phyloP scores from a whole-genome alignment of 129 eudicot species.

The Artemisia tridentata region DNA sequence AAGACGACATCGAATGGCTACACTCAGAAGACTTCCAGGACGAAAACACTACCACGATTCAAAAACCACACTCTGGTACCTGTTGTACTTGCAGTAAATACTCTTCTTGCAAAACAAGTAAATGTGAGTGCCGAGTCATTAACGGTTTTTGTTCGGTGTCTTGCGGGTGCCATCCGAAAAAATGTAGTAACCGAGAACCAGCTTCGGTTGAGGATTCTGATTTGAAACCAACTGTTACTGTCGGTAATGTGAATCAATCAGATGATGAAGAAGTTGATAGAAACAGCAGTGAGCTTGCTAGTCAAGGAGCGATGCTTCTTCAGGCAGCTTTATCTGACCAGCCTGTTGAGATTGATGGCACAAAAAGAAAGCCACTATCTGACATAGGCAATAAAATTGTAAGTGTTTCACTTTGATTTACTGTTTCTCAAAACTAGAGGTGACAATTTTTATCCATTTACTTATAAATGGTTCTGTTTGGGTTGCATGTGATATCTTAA shows the following conservation, averaged over 20 bases:
- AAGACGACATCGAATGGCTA: conserved; percentile 45
- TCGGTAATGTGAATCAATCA: conserved; percentile 12
- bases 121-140: conserved; percentile 74
- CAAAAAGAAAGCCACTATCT: conserved; percentile 68
- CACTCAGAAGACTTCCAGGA: conserved; percentile 38
- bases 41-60: conserved; percentile 11
- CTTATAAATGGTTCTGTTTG: too few relatives aligned
- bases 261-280: conserved; percentile 34
- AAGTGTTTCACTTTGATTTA: conserved; percentile 11
- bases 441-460: not conserved
- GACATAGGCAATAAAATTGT: conserved; percentile 86
- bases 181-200: conserved; percentile 63
- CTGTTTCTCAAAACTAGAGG: not conserved
- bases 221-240: conserved; percentile 26
- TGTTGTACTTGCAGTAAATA: conserved; percentile 74
- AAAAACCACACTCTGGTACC: conserved; percentile 24
- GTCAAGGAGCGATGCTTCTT: conserved; percentile 78
- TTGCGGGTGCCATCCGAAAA: conserved; percentile 59
- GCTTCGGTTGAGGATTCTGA: conserved; percentile 18
- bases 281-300: conserved; percentile 47
- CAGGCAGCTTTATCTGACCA: conserved; percentile 61
- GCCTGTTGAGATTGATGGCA: conserved; percentile 35
- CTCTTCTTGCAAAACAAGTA: conserved; percentile 77
- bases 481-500: too few relatives aligned
- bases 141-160: conserved; percentile 45